A percentile compares a stretch with the other conserved stretches of the same genome.
phyloP scores from a whole-genome alignment of 139 green algal species.

The Closterium sp. region DNA sequence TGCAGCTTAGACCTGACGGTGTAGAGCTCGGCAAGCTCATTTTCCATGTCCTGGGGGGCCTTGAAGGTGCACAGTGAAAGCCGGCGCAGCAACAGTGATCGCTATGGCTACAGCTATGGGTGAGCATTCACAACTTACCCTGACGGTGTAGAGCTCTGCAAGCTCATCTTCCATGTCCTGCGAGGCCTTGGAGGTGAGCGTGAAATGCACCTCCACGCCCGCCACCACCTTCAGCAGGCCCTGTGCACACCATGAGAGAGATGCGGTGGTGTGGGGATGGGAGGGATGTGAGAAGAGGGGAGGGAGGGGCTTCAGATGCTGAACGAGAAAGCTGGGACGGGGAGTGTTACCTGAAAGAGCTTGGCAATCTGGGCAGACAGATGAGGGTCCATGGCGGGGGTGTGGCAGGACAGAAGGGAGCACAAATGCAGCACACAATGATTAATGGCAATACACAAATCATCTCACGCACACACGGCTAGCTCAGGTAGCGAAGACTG shows the following conservation, averaged over 20 bases:
- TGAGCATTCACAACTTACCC: too few species aligned
- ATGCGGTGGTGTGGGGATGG: not conserved
- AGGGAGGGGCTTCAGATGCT: not conserved
- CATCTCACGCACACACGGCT: too few species aligned
- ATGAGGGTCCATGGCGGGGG: not conserved
- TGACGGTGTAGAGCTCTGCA: conserved; percentile 21
- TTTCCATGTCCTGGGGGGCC: too few species aligned
- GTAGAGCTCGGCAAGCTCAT: too few species aligned
- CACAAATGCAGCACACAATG: too few species aligned
- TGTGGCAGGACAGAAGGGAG: too few species aligned
- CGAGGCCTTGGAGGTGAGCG: conserved; percentile 26
- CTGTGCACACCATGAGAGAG: not conserved
- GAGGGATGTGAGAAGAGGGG: not conserved
- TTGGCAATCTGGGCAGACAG: not conserved
- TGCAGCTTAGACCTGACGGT: not conserved
- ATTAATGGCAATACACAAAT: too few species aligned
- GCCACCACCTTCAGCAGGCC: conserved; percentile 39
- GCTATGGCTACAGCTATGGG: too few species aligned
- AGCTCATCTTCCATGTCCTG: conserved; percentile 4
- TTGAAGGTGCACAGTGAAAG: too few species aligned
- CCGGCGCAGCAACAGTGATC: too few species aligned
- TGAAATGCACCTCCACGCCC: conserved; percentile 25
- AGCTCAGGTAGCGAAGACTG: too few species aligned
- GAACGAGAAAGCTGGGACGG: not conserved
- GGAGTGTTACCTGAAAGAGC: not conserved